Conservation (phyloP, 208 protist species). For the Angomonas deanei region DNA sequence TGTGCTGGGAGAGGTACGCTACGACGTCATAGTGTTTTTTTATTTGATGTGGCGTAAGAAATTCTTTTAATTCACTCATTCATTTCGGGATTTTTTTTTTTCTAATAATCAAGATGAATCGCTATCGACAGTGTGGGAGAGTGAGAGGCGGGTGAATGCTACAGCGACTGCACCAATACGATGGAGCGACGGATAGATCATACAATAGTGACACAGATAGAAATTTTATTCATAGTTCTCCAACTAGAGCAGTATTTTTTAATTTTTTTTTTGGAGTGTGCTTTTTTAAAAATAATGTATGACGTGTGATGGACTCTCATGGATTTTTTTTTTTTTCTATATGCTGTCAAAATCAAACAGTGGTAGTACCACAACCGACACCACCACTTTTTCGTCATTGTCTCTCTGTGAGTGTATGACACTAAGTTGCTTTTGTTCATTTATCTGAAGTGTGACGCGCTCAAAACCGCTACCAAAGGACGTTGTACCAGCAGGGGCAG, state of each 20-base stretch:
- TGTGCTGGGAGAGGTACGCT: constrained; percentile 63
- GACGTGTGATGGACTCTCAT: too few species aligned
- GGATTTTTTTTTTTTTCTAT: neutral
- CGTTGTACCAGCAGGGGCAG: constrained; percentile 2
- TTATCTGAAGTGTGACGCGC: constrained; percentile 68
- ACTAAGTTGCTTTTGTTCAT: constrained; percentile 57
- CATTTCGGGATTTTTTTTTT: neutral
- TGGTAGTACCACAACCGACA: constrained; percentile 60
- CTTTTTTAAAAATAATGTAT: too few species aligned
- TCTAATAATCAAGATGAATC: neutral
- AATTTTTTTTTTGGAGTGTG: too few species aligned
- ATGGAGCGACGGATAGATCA: too few species aligned
- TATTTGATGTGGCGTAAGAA: constrained; percentile 66
- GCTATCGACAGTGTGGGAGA: constrained; percentile 3
- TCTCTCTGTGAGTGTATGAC: constrained; percentile 65
- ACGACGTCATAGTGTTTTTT: constrained; percentile 84
- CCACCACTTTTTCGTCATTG: constrained; percentile 54
- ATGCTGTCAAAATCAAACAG: constrained; percentile 13
- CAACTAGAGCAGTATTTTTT: too few species aligned
- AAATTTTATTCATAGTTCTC: too few species aligned
- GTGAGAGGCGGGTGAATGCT: neutral
- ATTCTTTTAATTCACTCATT: constrained; percentile 70
- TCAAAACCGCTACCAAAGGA: constrained; percentile 55
- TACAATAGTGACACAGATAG: too few species aligned
- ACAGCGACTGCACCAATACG: too few species aligned